Percentiles rank a stretch among this genome's conserved stretches.
phyloP scores from a whole-genome alignment of 148 eudicot genomes.

The Camellia granthamiana region DNA sequence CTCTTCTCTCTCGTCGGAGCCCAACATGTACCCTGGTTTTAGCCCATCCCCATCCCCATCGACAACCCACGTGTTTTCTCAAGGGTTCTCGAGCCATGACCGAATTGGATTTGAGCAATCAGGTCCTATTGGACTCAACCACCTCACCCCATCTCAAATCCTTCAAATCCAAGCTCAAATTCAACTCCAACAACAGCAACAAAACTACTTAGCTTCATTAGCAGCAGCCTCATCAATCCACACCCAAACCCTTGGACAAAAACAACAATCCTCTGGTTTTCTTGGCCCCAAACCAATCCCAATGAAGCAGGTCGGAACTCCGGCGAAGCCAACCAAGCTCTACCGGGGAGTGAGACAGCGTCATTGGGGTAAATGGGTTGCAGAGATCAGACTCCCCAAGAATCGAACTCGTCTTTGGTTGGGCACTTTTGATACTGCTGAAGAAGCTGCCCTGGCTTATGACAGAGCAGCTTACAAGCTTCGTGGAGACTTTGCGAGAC shows the following conservation, averaged over 20 bases:
- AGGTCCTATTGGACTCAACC: slow-evolving; percentile 35
- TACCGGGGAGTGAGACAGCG: slow-evolving; percentile 84
- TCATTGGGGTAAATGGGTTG: slow-evolving; percentile 94
- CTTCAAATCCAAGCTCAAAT: slow-evolving; percentile 43
- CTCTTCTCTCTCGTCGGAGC: slow-evolving; percentile 17
- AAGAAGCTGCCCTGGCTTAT: slow-evolving; percentile 74
- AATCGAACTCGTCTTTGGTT: slow-evolving; percentile 82
- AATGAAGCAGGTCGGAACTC: slow-evolving; percentile 44
- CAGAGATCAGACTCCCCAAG: slow-evolving; percentile 77
- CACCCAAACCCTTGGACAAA: neutral
- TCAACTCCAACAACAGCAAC: slow-evolving; percentile 35
- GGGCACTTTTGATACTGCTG: slow-evolving; percentile 65
- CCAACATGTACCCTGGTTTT: slow-evolving; percentile 19
- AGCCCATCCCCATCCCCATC: slow-evolving; percentile 27
- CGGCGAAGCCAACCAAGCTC: slow-evolving; percentile 43
- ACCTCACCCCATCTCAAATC: slow-evolving; percentile 42
- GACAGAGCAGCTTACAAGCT: slow-evolving; percentile 79
- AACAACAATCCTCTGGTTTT: slow-evolving; percentile 14
- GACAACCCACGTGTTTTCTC: slow-evolving; percentile 26
- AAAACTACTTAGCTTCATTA: slow-evolving; percentile 14
- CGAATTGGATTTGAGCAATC: slow-evolving; percentile 24
- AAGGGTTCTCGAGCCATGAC: slow-evolving; percentile 27
- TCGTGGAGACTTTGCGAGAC: slow-evolving; percentile 65
- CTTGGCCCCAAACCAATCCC: slow-evolving; percentile 42
- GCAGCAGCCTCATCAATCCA: slow-evolving; percentile 9